These are phyloP conservation scores for Colletotrichum sojae DNA, from an alignment of 2,329 filamentous ascomycete species.

Conservation along the genomic window DNA sequence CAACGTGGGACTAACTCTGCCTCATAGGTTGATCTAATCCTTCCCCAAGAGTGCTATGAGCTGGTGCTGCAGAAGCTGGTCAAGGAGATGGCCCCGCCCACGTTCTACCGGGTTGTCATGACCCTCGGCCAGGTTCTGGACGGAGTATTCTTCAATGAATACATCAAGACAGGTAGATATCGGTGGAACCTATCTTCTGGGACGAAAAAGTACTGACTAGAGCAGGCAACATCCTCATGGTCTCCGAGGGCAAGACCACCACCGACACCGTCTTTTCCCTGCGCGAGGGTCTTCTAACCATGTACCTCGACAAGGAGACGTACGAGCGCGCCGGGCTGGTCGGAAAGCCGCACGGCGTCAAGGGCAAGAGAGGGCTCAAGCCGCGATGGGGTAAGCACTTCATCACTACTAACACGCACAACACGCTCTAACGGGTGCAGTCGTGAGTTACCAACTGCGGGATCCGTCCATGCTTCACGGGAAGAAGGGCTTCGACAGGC, in stretches of 20 bases:
- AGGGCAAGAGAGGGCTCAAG: slow-evolving; percentile 72
- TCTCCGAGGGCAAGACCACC: slow-evolving; percentile 81
- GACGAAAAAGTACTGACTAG: background rate
- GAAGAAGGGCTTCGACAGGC: slow-evolving; percentile 84
- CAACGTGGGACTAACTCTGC: background rate
- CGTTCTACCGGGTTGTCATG: slow-evolving; percentile 80
- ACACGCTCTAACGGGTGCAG: slow-evolving; percentile 60
- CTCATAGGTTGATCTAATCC: slow-evolving; percentile 75
- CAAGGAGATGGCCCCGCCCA: slow-evolving; percentile 50
- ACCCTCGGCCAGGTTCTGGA: slow-evolving; percentile 79
- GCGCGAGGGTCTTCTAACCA: slow-evolving; percentile 76
- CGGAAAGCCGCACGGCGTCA: slow-evolving; percentile 75
- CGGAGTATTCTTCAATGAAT: slow-evolving; percentile 83
- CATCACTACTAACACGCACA: background rate
- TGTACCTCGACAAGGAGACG: slow-evolving; percentile 84
- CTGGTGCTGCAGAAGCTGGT: slow-evolving; percentile 68
- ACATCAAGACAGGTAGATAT: slow-evolving; percentile 80
- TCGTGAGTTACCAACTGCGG: slow-evolving; percentile 83
- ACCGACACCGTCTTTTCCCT: slow-evolving; percentile 82
- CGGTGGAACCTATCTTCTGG: rapidly evolving
- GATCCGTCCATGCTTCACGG: slow-evolving; percentile 83
- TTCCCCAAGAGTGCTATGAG: slow-evolving; percentile 75
- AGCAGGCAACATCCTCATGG: slow-evolving; percentile 83
- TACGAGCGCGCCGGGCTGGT: slow-evolving; percentile 88
- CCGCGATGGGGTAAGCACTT: slow-evolving; percentile 77